Evolutionary conservation across 2,329 filamentous ascomycete genomes (phyloP).

Genomic region (Fusarium pseudocircinatum): DNA sequence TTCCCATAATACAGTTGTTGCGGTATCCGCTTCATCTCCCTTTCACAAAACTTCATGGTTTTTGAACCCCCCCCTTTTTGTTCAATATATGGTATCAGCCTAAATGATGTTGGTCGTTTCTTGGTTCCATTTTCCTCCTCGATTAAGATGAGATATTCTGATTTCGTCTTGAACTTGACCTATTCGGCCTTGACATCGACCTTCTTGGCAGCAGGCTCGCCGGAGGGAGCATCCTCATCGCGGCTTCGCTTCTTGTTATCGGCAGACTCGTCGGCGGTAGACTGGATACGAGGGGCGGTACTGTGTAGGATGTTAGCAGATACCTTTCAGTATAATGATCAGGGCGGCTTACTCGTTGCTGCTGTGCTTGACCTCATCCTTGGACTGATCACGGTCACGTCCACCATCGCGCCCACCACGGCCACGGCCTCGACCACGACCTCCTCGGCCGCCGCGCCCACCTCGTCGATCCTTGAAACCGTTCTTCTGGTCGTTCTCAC

Average conservation of each 20-base stretch:
- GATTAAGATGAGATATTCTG: neutral
- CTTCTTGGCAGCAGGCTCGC: slow-evolving; percentile 69
- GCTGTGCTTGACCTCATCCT: slow-evolving; percentile 42
- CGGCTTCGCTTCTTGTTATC: slow-evolving; percentile 64
- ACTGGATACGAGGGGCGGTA: slow-evolving; percentile 54
- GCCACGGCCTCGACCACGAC: slow-evolving; percentile 55
- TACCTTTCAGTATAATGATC: neutral
- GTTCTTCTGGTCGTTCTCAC: slow-evolving; percentile 68
- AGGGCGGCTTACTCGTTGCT: slow-evolving; percentile 40
- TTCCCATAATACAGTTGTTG: slow-evolving; percentile 40
- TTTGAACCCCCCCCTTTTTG: slow-evolving; percentile 6
- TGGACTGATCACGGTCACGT: slow-evolving; percentile 49
- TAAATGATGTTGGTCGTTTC: neutral
- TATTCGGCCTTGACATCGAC: slow-evolving; percentile 64
- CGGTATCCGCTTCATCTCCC: slow-evolving; percentile 10
- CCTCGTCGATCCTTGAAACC: slow-evolving; percentile 64
- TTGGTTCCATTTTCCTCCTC: neutral
- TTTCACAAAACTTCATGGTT: neutral
- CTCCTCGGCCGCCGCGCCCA: slow-evolving; percentile 55
- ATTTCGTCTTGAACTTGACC: slow-evolving; percentile 62
- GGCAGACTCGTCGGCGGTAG: slow-evolving; percentile 51
- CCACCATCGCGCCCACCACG: slow-evolving; percentile 54
- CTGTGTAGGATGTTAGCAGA: slow-evolving; percentile 32
- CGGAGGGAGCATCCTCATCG: slow-evolving; percentile 58
- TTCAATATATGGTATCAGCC: slow-evolving; percentile 37